Conservation (phyloP, 768 basidiomycete species). For the Myochromella boudieri region DNA sequence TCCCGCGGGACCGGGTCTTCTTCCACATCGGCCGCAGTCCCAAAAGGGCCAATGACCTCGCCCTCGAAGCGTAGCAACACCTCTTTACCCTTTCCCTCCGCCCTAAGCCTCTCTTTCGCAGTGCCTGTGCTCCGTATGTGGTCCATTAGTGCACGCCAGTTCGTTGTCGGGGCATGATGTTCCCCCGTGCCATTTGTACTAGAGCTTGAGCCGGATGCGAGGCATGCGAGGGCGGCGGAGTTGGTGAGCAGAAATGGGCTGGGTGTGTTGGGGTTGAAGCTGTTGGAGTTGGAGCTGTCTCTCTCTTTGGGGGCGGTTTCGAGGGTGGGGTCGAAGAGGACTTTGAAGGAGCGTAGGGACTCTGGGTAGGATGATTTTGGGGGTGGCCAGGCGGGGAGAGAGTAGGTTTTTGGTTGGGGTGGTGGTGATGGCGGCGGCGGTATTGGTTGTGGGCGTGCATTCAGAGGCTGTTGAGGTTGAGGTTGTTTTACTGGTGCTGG, state of each 20-base stretch:
- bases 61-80: slow-evolving; percentile 43
- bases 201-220: not conserved
- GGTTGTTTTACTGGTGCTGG: slow-evolving; percentile 31
- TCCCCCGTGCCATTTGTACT: too few species aligned
- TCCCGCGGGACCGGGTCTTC: slow-evolving; percentile 44
- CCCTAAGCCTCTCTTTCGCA: slow-evolving; percentile 49
- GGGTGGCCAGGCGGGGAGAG: slow-evolving; percentile 60
- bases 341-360: slow-evolving; percentile 49
- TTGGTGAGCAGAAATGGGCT: not conserved
- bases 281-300: slow-evolving; percentile 19
- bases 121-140: slow-evolving; percentile 31
- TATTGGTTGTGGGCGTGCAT: slow-evolving; percentile 23
- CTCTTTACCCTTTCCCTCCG: slow-evolving; percentile 38
- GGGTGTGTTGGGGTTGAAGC: not conserved
- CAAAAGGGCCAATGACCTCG: slow-evolving; percentile 43
- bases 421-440: slow-evolving; percentile 11
- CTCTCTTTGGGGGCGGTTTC: slow-evolving; percentile 38
- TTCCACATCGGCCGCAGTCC: slow-evolving; percentile 23
- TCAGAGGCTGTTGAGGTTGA: not conserved
- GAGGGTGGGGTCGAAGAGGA: slow-evolving; percentile 60
- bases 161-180: not conserved
- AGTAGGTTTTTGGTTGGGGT: slow-evolving; percentile 27
- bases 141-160: slow-evolving; percentile 37
- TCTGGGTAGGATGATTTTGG: slow-evolving; percentile 47
- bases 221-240: not conserved